Base-by-base conservation (phyloP, 78 protist species). In the Dictyostelium firmibasis region DNA sequence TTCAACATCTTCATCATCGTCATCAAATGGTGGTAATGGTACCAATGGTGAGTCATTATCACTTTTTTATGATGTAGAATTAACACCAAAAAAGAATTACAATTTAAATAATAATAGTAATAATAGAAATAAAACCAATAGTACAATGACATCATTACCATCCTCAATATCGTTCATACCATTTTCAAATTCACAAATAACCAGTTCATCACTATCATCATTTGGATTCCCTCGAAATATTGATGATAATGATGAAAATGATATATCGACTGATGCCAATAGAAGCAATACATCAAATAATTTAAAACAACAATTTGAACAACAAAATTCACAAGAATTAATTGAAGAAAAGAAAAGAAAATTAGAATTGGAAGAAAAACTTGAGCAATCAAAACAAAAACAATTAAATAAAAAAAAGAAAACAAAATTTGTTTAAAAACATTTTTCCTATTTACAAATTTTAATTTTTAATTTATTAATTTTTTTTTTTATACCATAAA, bases 401-500 rank as follows among this genome's bases (percentile, higher is more conserved):
- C 83, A 77, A 77, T 33, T 72, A 72, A 33, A 72, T 16, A 77
- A 77, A 43, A 76, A 77, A 43, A 77, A 77, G 57, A 77, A 77
- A 41, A 35, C 83, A 35, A 77, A 77, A n/a, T 77, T 77, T 77
- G 83, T 77, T 41, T 77, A 43, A 77, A 72, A 2, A 62, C 2
- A 6, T 2, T 20, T 57, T 14, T 14, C 16, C 16, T 50, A 13
- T 50, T 50, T 50, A 50, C 67, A 57, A 57, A 20, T 38, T 38
- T 4, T 4, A 67, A 20, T 23, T 25, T 6, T 64, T n/a, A n/a
- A 25, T 64, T 64, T 64, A n/a, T n/a, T 64, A n/a, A 25, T 25
- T 67, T 67, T 6, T 6, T 67, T 67, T 7, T 5, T 72, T 72
- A 72, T 0, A 72, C 79, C 29, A 72, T 27, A 72, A 72, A 72